Evolutionary conservation across 2,329 filamentous ascomycete species (phyloP), one percentile per base, ranked within the genome.

Genomic region (Herpotrichia juniperi): DNA sequence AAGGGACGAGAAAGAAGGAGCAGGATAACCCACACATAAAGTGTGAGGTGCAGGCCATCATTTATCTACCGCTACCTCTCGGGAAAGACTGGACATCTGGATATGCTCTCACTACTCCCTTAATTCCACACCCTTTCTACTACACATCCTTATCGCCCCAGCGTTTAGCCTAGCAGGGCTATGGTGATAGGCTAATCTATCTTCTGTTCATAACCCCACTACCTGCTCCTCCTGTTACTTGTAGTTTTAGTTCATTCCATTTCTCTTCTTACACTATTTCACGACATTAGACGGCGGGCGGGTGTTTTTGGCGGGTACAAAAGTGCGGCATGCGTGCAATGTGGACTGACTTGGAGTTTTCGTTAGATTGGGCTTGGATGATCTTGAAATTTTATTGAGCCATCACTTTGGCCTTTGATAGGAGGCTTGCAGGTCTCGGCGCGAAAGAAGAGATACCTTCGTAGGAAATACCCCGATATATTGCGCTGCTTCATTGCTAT

Each of bases 161-260:
- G 9, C 37, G 19, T 11, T 40, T 40, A 40, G 37, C 19, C 37
- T 40, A 11, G 37, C 19, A 8, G 37, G 37, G 37, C 19, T 6
- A 24, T 24, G 10, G 37, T 40, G 37, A 40, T 40, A 40, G 37
- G 37, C 37, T 40, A 40, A 40, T 40, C 37, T 21, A 21, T 19
- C 37, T 40, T 40, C 37, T 40, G 37, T 40, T 40, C 19, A 40
- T 40, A 40, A 21, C 14, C 12, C 7, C 12, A 28, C 7, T 6
- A 7, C 7, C 26, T 7, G 26, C 37, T 34, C 31, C 9, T 5
- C 16, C 31, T 34, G 10, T 34, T 34, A 5, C 31, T 34, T 34
- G 10, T 34, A 9, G 9, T 34, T 34, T 34, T 34, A 9, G 9
- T 34, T 34, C 16, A 11, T 34, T n/a, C n/a, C 21, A 19, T 19